Evolutionary conservation across 768 basidiomycete species (phyloP).

Genomic region (Rhodosporidiobolus odoratus): DNA sequence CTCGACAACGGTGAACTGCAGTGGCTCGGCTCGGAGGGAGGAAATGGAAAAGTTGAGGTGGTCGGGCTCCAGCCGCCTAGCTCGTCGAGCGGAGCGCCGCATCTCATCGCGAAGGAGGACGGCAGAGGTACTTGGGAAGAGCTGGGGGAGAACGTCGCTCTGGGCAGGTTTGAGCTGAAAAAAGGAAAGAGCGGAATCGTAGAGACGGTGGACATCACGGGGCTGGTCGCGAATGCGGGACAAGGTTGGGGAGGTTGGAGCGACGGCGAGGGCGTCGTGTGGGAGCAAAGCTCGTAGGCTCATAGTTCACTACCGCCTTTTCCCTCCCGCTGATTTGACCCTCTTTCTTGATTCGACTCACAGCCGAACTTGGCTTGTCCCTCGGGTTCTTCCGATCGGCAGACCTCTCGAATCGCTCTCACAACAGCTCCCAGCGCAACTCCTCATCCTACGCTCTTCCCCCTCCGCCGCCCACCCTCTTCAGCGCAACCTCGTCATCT

Average conservation of each 20-base stretch:
- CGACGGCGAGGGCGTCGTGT: neutral
- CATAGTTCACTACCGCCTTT: neutral
- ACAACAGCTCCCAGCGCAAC: neutral
- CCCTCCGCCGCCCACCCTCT: neutral
- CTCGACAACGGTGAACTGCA: neutral
- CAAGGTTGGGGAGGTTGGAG: neutral
- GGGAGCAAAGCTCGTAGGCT: constrained; percentile 31
- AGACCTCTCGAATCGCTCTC: neutral
- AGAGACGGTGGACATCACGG: neutral
- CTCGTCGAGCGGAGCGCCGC: neutral
- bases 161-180: neutral
- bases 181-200: neutral
- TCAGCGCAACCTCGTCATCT: constrained; percentile 3
- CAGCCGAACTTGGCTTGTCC: constrained; percentile 32
- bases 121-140: neutral
- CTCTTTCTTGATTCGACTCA: no score
- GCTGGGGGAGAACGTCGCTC: neutral
- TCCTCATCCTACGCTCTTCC: constrained; percentile 8
- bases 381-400: neutral
- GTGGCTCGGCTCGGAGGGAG: neutral
- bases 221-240: neutral
- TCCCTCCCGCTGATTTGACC: neutral
- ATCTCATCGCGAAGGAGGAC: neutral
- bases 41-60: neutral
- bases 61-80: neutral